Conservation (phyloP, 1,284 basidiomycete species). For the Heterobasidion irregulare region DNA sequence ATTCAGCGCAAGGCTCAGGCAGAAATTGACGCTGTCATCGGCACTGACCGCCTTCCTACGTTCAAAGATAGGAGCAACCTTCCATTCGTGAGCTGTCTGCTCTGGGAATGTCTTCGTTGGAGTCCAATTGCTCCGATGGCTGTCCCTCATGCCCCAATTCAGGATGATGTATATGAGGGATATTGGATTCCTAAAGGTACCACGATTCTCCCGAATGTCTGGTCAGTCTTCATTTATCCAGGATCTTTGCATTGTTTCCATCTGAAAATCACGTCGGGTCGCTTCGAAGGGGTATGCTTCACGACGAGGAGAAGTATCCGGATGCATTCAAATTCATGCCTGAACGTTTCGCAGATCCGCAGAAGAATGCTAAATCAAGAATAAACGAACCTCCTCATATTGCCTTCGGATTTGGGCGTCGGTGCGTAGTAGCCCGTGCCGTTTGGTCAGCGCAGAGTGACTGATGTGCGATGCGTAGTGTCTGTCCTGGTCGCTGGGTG, state of each 20-base stretch:
- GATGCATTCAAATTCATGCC: conserved; percentile 1
- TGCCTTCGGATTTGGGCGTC: conserved; percentile 26
- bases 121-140: conserved; percentile 7
- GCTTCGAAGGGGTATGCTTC: neutral
- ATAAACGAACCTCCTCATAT: conserved; percentile 21
- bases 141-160: conserved; percentile 2
- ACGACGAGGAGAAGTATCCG: conserved; percentile 1
- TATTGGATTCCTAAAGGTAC: conserved; percentile 34
- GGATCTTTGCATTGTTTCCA: neutral
- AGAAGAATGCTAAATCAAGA: conserved; percentile 15
- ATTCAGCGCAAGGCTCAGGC: neutral
- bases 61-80: neutral
- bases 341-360: conserved; percentile 14
- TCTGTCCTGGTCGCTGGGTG: conserved; percentile 39
- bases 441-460: neutral
- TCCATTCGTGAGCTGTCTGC: neutral
- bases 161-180: conserved; percentile 34
- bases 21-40: conserved; percentile 1
- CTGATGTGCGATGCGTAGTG: conserved; percentile 14
- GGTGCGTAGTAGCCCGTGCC: conserved; percentile 19
- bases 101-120: conserved; percentile 15
- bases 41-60: neutral
- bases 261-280: neutral
- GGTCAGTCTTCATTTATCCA: conserved; percentile 20
- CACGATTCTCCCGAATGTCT: conserved; percentile 33